Evolutionary conservation across 768 basidiomycete genomes (phyloP).

Genomic region (Mycena kentingensis): DNA sequence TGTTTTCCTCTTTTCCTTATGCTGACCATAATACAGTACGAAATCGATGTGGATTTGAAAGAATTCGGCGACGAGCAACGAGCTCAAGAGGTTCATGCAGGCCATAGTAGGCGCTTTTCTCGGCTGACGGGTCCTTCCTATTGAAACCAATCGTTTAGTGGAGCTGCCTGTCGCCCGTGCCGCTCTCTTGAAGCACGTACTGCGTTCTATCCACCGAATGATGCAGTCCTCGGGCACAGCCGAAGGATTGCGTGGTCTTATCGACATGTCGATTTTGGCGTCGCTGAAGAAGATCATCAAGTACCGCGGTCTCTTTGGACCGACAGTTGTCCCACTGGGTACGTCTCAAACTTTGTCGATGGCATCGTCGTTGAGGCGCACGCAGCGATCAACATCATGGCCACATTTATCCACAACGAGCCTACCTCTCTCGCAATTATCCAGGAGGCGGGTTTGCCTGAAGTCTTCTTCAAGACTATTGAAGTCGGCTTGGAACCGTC

Average conservation of each 20-base stretch:
- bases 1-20: constrained; percentile 12
- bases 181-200: constrained; percentile 83
- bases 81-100: constrained; percentile 48
- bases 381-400: constrained; percentile 90
- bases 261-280: constrained; percentile 84
- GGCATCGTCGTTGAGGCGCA: constrained; percentile 11
- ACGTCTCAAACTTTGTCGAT: constrained; percentile 28
- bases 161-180: constrained; percentile 74
- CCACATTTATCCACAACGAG: constrained; percentile 97
- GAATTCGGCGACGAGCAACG: constrained; percentile 50
- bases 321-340: constrained; percentile 85
- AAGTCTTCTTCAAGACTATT: constrained; percentile 83
- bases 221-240: constrained; percentile 95
- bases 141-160: constrained; percentile 40
- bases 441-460: constrained; percentile 89
- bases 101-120: constrained; percentile 49
- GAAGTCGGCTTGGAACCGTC: constrained; percentile 84
- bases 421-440: constrained; percentile 91
- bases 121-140: neutral
- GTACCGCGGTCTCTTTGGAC: constrained; percentile 80
- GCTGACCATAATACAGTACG: constrained; percentile 46
- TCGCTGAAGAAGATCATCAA: constrained; percentile 89
- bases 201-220: constrained; percentile 94
- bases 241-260: constrained; percentile 91
- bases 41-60: constrained; percentile 66